Conservation (phyloP, 768 basidiomycete species). For the Calocera cornea region DNA sequence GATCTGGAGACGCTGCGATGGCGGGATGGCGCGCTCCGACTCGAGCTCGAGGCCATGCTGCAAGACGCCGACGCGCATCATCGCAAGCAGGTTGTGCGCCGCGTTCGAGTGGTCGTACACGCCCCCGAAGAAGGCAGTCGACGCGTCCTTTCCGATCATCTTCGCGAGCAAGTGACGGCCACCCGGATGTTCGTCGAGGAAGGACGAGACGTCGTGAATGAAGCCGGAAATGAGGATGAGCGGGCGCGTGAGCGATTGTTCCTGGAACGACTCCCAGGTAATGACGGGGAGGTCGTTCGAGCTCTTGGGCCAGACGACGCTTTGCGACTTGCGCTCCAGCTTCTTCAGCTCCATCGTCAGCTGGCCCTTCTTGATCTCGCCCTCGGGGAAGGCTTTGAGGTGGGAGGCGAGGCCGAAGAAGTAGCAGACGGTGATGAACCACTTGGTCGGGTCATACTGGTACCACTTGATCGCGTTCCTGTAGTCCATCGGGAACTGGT, state of each 20-base stretch:
- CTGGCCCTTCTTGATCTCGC: constrained; percentile 72
- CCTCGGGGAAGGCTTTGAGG: constrained; percentile 60
- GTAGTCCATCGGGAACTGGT: constrained; percentile 94
- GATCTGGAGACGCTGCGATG: constrained; percentile 58
- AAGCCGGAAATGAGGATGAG: constrained; percentile 80
- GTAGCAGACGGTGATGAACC: constrained; percentile 63
- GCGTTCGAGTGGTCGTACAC: constrained; percentile 83
- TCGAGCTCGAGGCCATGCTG: constrained; percentile 42
- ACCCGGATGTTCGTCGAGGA: constrained; percentile 85
- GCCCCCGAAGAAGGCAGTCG: constrained; percentile 87
- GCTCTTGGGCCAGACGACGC: constrained; percentile 65
- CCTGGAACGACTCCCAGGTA: constrained; percentile 76
- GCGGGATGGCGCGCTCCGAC: constrained; percentile 46
- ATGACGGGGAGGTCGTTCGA: constrained; percentile 65
- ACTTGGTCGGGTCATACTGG: constrained; percentile 86
- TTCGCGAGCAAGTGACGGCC: constrained; percentile 73
- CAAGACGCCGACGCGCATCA: constrained; percentile 48
- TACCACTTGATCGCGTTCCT: constrained; percentile 92
- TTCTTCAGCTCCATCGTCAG: constrained; percentile 90
- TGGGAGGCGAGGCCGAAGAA: constrained; percentile 54
- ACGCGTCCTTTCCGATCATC: constrained; percentile 80
- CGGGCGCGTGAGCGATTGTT: constrained; percentile 65
- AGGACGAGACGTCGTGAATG: constrained; percentile 77
- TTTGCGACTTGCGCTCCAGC: constrained; percentile 62
- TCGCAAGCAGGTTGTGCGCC: constrained; percentile 58